Percentiles rank a stretch among this genome's conserved stretches.
Conservation (phyloP, 345 rosid genomes). For the Pistacia atlantica region DNA sequence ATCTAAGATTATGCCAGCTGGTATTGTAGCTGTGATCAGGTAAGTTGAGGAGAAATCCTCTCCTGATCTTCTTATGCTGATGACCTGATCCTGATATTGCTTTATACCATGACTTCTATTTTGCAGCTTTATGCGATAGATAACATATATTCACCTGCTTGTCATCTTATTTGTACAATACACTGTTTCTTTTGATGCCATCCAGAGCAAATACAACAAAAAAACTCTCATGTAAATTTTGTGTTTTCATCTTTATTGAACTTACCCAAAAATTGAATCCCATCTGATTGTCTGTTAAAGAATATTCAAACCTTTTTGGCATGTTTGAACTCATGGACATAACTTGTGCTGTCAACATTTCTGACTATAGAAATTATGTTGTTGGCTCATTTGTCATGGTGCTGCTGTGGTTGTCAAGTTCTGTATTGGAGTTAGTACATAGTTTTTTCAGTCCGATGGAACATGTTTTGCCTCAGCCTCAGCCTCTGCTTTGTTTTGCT, state of each 20-base stretch:
- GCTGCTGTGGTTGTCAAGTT: not conserved
- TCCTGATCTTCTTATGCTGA: not conserved
- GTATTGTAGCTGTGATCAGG: slow-evolving; percentile 88
- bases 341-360: not conserved
- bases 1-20: slow-evolving; percentile 95
- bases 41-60: slow-evolving; percentile 13
- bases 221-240: too few species aligned
- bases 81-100: not conserved
- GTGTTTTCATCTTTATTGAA: too few species aligned
- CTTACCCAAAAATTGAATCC: not conserved
- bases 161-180: not conserved
- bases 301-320: not conserved
- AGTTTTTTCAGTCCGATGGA: not conserved
- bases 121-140: too few species aligned
- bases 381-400: not conserved
- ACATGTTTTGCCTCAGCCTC: not conserved
- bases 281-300: not conserved
- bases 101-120: not conserved
- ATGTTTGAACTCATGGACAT: not conserved
- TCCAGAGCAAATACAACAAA: not conserved
- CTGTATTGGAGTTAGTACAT: too few species aligned
- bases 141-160: not conserved
- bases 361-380: not conserved
- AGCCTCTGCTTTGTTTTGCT: not conserved
- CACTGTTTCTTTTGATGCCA: not conserved